These are phyloP conservation scores for Penicillium sclerotigenum DNA, from an alignment of 2,329 filamentous ascomycete species.

Conservation along the genomic window DNA sequence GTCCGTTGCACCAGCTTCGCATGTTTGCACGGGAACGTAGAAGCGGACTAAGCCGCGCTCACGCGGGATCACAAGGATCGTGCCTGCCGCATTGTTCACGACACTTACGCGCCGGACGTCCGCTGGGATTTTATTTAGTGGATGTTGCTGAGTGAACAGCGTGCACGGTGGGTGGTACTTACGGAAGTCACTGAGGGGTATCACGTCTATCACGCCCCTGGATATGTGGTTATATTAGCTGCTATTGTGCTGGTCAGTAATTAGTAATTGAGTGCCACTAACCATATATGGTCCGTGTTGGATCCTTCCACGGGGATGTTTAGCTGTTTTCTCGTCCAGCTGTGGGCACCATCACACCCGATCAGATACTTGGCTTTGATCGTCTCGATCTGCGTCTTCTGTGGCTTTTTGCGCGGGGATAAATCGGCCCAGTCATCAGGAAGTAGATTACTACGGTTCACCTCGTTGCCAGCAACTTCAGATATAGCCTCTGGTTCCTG, in stretches of 20 bases:
- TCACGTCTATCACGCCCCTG: constrained; percentile 50
- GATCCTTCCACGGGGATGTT: constrained; percentile 57
- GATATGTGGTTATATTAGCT: background rate
- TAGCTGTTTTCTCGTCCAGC: constrained; percentile 60
- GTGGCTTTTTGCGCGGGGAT: constrained; percentile 23
- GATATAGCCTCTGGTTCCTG: constrained; percentile 22
- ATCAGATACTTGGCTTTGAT: constrained; percentile 63
- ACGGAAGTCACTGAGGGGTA: constrained; percentile 48
- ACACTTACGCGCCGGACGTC: constrained; percentile 57
- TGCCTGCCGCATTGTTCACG: constrained; percentile 54
- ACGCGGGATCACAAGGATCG: constrained; percentile 32
- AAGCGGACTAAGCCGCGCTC: constrained; percentile 22
- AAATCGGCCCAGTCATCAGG: constrained; percentile 58
- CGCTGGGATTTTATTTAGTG: constrained; percentile 19
- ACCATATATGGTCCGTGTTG: constrained; percentile 44
- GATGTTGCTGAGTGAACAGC: too few relatives aligned
- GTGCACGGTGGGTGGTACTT: background rate
- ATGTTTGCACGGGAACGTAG: constrained; percentile 22
- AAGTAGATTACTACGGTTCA: constrained; percentile 59
- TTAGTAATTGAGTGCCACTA: constrained; percentile 1
- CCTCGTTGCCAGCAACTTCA: constrained; percentile 46
- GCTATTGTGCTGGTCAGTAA: background rate
- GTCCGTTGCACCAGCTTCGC: constrained; percentile 4
- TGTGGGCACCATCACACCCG: constrained; percentile 66
- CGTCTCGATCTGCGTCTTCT: constrained; percentile 31